Conservation (phyloP, 352 stramenopile genomes). For the Phytophthora megakarya region DNA sequence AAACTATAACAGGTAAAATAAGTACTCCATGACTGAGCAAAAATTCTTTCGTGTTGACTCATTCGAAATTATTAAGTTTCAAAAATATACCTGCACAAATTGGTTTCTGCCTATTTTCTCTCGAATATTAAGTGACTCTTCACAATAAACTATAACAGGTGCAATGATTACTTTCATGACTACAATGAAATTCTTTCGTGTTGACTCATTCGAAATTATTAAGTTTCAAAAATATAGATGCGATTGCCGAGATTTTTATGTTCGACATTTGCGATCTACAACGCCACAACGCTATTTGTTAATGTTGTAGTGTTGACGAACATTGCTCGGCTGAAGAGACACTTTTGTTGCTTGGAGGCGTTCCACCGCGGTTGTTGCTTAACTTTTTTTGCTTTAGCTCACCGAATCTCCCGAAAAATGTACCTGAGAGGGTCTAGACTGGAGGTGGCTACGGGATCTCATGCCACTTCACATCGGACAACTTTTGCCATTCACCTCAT, state of each 20-base stretch:
- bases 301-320: constrained; percentile 10
- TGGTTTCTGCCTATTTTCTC: constrained; percentile 5
- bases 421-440: not conserved
- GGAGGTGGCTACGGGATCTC: constrained; percentile 21
- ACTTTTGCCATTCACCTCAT: constrained; percentile 30
- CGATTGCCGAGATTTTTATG: constrained; percentile 28
- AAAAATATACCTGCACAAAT: constrained; percentile 1
- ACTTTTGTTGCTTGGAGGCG: constrained; percentile 22
- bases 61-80: not conserved
- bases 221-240: not conserved
- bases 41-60: constrained; percentile 19
- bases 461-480: constrained; percentile 18
- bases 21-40: too few species aligned
- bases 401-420: constrained; percentile 19
- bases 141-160: not conserved
- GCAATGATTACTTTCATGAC: too few species aligned
- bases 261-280: constrained; percentile 11
- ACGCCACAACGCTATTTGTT: not conserved
- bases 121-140: not conserved
- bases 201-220: constrained; percentile 5
- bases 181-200: constrained; percentile 18
- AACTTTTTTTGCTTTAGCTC: not conserved
- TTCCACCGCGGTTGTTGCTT: constrained; percentile 8
- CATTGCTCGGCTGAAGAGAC: constrained; percentile 2
- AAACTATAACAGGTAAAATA: not conserved